Evolutionary conservation across 202 grass and related monocot genomes (phyloP).

Genomic region (Brachypodium distachyon): DNA sequence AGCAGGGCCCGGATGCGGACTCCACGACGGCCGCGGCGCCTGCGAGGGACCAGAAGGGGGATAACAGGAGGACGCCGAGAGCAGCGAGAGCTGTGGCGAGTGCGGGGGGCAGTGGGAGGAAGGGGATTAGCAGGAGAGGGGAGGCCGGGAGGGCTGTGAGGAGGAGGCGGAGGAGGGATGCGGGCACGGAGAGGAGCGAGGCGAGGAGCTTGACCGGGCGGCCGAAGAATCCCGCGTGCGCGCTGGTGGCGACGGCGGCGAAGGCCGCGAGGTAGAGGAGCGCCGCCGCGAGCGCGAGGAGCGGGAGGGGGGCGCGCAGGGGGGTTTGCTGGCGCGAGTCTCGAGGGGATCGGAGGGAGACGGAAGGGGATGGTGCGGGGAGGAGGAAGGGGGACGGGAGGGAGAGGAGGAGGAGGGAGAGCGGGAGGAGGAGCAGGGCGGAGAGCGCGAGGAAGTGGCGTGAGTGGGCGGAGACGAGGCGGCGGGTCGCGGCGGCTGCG

Average conservation of each 20-base stretch:
- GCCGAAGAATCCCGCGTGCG: conserved; percentile 61
- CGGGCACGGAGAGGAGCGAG: conserved; percentile 36
- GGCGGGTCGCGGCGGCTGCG: conserved; percentile 11
- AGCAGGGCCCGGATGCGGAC: conserved; percentile 15
- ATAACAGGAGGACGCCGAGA: conserved; percentile 4
- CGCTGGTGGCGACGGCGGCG: conserved; percentile 30
- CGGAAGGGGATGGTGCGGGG: background rate
- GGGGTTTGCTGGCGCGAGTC: background rate
- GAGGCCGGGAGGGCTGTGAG: conserved; percentile 8
- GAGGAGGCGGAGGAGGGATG: conserved; percentile 25
- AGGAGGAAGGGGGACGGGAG: conserved; percentile 14
- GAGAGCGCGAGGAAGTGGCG: conserved; percentile 65
- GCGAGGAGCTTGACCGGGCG: conserved; percentile 46
- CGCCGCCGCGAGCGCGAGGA: background rate
- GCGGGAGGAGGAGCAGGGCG: conserved; percentile 42
- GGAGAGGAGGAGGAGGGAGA: conserved; percentile 34
- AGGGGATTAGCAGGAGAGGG: conserved; percentile 32
- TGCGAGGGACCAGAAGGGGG: conserved; percentile 48
- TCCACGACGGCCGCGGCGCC: conserved; percentile 43
- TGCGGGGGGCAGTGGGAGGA: conserved; percentile 4
- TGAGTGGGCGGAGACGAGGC: conserved; percentile 53
- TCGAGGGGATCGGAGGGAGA: background rate
- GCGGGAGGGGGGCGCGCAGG: background rate
- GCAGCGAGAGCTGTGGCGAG: conserved; percentile 12
- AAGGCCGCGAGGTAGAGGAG: conserved; percentile 35